Conservation (phyloP, 148 eudicot species). For the Nepenthes gracilis region DNA sequence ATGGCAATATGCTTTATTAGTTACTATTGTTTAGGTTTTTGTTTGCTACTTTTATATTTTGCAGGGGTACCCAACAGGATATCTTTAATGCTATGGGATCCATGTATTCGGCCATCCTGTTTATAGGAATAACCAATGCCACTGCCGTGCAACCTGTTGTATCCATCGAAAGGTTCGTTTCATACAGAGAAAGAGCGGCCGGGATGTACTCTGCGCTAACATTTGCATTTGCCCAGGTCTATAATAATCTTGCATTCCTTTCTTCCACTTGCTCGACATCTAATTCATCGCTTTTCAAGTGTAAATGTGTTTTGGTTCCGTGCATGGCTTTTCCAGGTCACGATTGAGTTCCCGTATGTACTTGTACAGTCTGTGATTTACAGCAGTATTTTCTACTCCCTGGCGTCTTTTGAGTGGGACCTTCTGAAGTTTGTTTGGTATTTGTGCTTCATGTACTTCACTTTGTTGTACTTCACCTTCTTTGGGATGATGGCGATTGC, state of each 20-base stretch:
- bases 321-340: slow-evolving; percentile 32
- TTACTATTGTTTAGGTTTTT: background rate
- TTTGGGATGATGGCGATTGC: slow-evolving; percentile 88
- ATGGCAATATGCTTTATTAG: too few species aligned
- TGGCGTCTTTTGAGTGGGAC: slow-evolving; percentile 75
- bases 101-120: slow-evolving; percentile 83
- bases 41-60: background rate
- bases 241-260: background rate
- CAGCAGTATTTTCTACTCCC: slow-evolving; percentile 65
- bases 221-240: slow-evolving; percentile 82
- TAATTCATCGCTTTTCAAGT: background rate
- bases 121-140: slow-evolving; percentile 85
- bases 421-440: slow-evolving; percentile 52
- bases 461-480: slow-evolving; percentile 75
- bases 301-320: background rate
- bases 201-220: slow-evolving; percentile 90
- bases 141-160: slow-evolving; percentile 86
- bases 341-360: slow-evolving; percentile 79
- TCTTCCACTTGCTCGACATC: background rate
- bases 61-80: slow-evolving; percentile 77
- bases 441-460: slow-evolving; percentile 71
- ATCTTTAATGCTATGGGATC: slow-evolving; percentile 93
- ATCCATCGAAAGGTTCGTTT: slow-evolving; percentile 65
- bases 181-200: slow-evolving; percentile 85
- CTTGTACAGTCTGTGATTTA: slow-evolving; percentile 65